phyloP scores from a whole-genome alignment of 148 eudicot genomes.

The Agrostemma githago region DNA sequence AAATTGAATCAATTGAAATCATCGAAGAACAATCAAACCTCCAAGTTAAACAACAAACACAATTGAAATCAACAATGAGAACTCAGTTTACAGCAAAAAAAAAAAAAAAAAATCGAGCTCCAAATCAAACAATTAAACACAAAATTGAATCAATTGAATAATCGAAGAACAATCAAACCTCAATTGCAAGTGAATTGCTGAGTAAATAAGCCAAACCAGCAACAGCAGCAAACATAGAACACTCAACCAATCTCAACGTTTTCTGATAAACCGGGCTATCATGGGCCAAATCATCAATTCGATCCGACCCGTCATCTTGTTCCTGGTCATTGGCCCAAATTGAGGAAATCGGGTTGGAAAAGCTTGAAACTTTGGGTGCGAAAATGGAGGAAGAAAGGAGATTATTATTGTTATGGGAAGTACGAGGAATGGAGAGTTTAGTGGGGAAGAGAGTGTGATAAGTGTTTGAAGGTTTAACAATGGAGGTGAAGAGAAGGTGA shows the following conservation, averaged over 20 bases:
- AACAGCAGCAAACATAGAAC: constrained; percentile 89
- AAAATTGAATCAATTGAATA: background rate
- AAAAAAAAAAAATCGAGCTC: background rate
- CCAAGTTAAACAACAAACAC: no score
- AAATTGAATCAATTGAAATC: background rate
- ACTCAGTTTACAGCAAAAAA: background rate
- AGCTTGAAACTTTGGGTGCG: constrained; percentile 19
- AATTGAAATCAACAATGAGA: background rate
- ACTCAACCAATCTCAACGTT: constrained; percentile 82
- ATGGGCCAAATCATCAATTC: constrained; percentile 52
- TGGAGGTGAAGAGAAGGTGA: constrained; percentile 5
- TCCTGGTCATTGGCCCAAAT: constrained; percentile 25
- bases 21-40: background rate
- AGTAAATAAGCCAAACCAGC: constrained; percentile 71
- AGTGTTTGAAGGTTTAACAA: constrained; percentile 2
- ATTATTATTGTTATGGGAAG: constrained; percentile 8
- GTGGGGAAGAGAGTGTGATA: background rate
- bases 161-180: constrained; percentile 32
- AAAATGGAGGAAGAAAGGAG: constrained; percentile 18
- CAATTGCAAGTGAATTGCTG: constrained; percentile 80
- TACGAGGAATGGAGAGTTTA: background rate
- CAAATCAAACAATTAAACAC: background rate
- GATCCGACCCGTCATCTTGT: constrained; percentile 17
- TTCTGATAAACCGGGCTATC: constrained; percentile 63
- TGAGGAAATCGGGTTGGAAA: constrained; percentile 24